These are phyloP conservation scores for Coelastrella sp. DNA, from an alignment of 139 green algal species.

Conservation along the genomic window DNA sequence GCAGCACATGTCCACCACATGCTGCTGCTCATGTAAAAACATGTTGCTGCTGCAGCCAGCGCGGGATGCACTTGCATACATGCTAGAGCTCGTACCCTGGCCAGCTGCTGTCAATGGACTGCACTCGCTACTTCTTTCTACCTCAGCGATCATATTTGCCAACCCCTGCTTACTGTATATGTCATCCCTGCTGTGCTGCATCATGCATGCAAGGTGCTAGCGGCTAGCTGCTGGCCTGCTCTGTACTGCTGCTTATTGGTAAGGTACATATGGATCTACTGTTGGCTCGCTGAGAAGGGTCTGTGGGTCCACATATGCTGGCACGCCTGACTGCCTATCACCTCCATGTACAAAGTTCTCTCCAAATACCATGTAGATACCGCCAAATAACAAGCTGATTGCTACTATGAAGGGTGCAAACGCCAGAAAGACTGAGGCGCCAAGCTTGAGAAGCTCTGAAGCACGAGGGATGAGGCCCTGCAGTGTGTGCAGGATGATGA, in stretches of 20 bases:
- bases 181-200: no score
- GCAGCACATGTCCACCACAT: no score
- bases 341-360: conserved; percentile 55
- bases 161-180: no score
- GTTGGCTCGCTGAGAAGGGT: conserved; percentile 77
- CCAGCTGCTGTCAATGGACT: no score
- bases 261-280: conserved; percentile 78
- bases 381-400: conserved; percentile 63
- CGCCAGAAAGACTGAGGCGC: conserved; percentile 77
- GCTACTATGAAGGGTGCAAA: conserved; percentile 84
- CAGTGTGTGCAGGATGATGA: neutral
- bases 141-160: no score
- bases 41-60: no score
- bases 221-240: no score
- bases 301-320: conserved; percentile 73
- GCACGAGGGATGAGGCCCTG: conserved; percentile 79
- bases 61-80: no score
- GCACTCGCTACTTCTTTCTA: no score
- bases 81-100: no score
- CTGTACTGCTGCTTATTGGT: neutral
- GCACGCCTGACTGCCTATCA: conserved; percentile 23
- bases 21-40: no score
- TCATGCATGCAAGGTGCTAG: no score
- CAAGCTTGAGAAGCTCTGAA: conserved; percentile 77
- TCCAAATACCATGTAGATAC: conserved; percentile 61